Evolutionary conservation across 352 stramenopile species (phyloP).

Genomic region (Phytophthora agathidicida): DNA sequence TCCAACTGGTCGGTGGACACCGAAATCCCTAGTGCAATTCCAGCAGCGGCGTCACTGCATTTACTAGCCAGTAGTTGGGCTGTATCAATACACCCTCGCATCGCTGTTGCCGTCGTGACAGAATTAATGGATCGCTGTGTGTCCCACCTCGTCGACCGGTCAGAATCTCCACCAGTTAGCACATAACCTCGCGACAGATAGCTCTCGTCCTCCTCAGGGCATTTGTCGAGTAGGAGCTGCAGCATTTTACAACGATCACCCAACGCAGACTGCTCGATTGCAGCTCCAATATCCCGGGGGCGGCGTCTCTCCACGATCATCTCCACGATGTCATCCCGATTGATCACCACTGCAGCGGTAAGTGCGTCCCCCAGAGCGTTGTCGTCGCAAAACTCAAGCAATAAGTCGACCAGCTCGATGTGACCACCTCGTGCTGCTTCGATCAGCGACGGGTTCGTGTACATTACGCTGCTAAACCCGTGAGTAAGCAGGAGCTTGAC

Average conservation of each 20-base stretch:
- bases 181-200: constrained; percentile 5
- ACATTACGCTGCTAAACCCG: constrained; percentile 14
- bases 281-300: constrained; percentile 12
- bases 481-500: constrained; percentile 3
- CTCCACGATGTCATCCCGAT: constrained; percentile 13
- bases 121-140: constrained; percentile 14
- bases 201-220: constrained; percentile 8
- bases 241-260: constrained; percentile 11
- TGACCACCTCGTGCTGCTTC: constrained; percentile 14
- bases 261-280: constrained; percentile 10
- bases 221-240: constrained; percentile 13
- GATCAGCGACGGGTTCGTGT: constrained; percentile 14
- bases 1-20: constrained; percentile 9
- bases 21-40: not conserved
- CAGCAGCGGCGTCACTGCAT: constrained; percentile 12
- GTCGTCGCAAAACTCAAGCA: constrained; percentile 18
- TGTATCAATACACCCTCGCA: constrained; percentile 3
- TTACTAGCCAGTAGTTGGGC: constrained; percentile 7
- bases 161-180: not conserved
- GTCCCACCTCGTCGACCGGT: constrained; percentile 7
- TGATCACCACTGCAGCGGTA: not conserved
- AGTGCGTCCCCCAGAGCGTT: constrained; percentile 10
- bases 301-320: constrained; percentile 17
- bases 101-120: constrained; percentile 2
- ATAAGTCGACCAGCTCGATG: constrained; percentile 5